A percentile compares a stretch with the other conserved stretches of the same genome.
phyloP scores from a whole-genome alignment of 768 basidiomycete species.

The Hygrocybe coccinea region DNA sequence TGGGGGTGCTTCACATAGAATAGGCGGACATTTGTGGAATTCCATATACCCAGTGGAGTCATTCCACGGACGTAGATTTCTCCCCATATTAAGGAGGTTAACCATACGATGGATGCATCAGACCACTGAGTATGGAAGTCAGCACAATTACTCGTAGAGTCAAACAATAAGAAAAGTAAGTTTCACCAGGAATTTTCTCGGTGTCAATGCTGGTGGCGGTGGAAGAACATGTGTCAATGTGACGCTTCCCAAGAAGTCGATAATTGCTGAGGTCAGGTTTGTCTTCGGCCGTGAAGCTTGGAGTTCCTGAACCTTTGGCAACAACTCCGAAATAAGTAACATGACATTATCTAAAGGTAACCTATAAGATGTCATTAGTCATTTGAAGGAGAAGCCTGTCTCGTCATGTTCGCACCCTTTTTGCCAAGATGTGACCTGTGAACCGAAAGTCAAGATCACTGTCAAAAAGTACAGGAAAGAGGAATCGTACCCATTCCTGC shows the following conservation, averaged over 20 bases:
- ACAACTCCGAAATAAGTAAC: conserved; percentile 80
- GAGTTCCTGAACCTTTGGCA: conserved; percentile 78
- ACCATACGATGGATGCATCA: conserved; percentile 85
- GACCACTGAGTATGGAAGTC: no score
- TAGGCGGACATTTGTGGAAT: conserved; percentile 79
- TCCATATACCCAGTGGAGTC: conserved; percentile 86
- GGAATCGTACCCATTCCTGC: conserved; percentile 83
- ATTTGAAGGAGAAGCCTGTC: background rate
- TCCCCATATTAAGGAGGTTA: conserved; percentile 92
- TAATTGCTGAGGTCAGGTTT: conserved; percentile 61
- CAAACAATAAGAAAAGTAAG: conserved; percentile 8
- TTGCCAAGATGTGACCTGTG: conserved; percentile 87
- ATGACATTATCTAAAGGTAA: conserved; percentile 86
- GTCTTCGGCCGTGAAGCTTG: conserved; percentile 62
- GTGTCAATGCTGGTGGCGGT: conserved; percentile 53
- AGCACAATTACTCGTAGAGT: no score
- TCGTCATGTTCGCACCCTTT: conserved; percentile 62
- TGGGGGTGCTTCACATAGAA: conserved; percentile 90
- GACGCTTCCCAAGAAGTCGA: conserved; percentile 69
- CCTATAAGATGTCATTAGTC: conserved; percentile 33
- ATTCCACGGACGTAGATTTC: conserved; percentile 89
- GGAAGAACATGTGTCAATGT: conserved; percentile 73
- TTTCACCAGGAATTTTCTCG: conserved; percentile 74
- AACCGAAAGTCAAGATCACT: conserved; percentile 8
- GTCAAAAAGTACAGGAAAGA: background rate